Evolutionary conservation across 2,329 filamentous ascomycete genomes (phyloP).

Genomic region (Colletotrichum echinochloae): DNA sequence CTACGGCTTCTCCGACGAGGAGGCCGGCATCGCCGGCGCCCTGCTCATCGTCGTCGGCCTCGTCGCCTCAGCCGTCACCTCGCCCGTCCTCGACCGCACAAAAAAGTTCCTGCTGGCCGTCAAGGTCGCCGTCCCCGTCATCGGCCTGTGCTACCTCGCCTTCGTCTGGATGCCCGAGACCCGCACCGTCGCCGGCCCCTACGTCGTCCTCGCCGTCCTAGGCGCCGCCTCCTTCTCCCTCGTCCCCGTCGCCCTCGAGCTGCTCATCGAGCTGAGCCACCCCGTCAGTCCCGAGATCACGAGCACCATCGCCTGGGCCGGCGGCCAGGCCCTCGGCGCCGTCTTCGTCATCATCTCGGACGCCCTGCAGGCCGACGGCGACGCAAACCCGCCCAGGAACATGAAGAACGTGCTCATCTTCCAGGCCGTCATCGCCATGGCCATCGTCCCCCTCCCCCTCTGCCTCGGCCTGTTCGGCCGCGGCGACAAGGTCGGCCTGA

Average conservation of each 20-base stretch:
- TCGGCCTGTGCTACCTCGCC: constrained; percentile 78
- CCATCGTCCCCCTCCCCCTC: constrained; percentile 75
- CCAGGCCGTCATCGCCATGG: constrained; percentile 76
- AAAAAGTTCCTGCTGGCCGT: constrained; percentile 82
- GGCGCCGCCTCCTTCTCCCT: constrained; percentile 85
- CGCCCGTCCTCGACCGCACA: constrained; percentile 85
- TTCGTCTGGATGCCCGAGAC: constrained; percentile 80
- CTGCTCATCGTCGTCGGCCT: constrained; percentile 91
- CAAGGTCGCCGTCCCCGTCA: constrained; percentile 79
- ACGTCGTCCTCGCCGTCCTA: constrained; percentile 78
- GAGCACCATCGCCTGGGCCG: constrained; percentile 85
- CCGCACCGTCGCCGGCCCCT: constrained; percentile 73
- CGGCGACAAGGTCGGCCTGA: constrained; percentile 61
- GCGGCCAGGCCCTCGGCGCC: constrained; percentile 86
- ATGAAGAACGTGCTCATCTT: constrained; percentile 85
- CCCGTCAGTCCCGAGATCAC: constrained; percentile 89
- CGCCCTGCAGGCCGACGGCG: constrained; percentile 70
- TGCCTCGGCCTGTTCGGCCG: constrained; percentile 78
- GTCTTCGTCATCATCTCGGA: constrained; percentile 87
- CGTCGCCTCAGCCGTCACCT: constrained; percentile 78
- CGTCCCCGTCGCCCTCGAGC: constrained; percentile 87
- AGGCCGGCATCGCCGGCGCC: constrained; percentile 91
- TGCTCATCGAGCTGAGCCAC: constrained; percentile 86
- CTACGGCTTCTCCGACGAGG: constrained; percentile 84
- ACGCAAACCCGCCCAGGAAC: constrained; percentile 71